A percentile compares a stretch with the other conserved stretches of the same genome.
These are phyloP conservation scores for Apostasia ramifera DNA, from an alignment of 106 monocot species.

Conservation along the genomic window DNA sequence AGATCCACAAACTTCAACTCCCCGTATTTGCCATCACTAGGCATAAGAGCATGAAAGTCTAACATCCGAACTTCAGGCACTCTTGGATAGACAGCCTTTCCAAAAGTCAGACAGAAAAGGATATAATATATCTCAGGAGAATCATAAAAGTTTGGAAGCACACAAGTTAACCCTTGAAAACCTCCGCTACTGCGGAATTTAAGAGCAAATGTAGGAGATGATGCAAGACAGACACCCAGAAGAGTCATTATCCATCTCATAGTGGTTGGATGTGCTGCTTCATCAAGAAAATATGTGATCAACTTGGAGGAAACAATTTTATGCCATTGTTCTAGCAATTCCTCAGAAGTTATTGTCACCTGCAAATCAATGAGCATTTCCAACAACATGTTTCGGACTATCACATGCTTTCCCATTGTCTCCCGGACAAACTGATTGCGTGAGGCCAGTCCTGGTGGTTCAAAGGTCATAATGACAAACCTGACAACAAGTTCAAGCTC, in stretches of 20 bases:
- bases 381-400: slow-evolving; percentile 93
- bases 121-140: slow-evolving; percentile 98
- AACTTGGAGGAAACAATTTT: slow-evolving; percentile 96
- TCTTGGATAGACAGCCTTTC: slow-evolving; percentile 92
- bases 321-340: slow-evolving; percentile 96
- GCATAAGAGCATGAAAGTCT: slow-evolving; percentile 91
- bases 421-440: slow-evolving; percentile 55
- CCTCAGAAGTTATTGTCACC: slow-evolving; percentile 81
- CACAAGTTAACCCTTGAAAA: slow-evolving; percentile 65
- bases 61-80: slow-evolving; percentile 96
- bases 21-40: slow-evolving; percentile 76
- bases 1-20: slow-evolving; percentile 91
- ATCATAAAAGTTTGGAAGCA: slow-evolving; percentile 94
- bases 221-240: slow-evolving; percentile 87
- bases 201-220: slow-evolving; percentile 83
- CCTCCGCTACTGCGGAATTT: slow-evolving; percentile 84
- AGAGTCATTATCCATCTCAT: slow-evolving; percentile 99
- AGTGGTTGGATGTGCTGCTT: slow-evolving; percentile 95
- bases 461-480: slow-evolving; percentile 98
- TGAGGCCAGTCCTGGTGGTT: slow-evolving; percentile 53
- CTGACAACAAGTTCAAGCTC: slow-evolving; percentile 92
- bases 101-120: slow-evolving; percentile 88
- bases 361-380: slow-evolving; percentile 99
- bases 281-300: slow-evolving; percentile 96
- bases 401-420: slow-evolving; percentile 97